Evolutionary conservation across 2,329 filamentous ascomycete species (phyloP).

Genomic region (Fusarium oligoseptatum): DNA sequence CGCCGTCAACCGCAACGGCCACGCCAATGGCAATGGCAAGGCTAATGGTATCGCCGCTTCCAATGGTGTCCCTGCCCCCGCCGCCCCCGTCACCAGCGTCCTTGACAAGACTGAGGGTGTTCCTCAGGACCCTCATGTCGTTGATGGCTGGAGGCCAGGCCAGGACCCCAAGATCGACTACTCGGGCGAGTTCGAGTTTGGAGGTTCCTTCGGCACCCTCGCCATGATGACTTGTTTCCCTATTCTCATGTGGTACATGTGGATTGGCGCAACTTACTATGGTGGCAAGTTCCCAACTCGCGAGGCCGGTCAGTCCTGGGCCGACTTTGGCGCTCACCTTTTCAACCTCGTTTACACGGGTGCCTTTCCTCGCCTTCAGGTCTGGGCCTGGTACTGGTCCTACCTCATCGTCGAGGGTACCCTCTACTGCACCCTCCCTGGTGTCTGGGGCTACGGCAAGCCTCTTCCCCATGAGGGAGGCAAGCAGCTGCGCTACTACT

Average conservation of each 20-base stretch:
- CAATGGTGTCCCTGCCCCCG: constrained; percentile 21
- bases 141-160: constrained; percentile 71
- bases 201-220: constrained; percentile 83
- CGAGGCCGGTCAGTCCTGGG: constrained; percentile 72
- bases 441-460: constrained; percentile 89
- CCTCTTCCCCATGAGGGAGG: constrained; percentile 84
- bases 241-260: constrained; percentile 99
- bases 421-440: constrained; percentile 88
- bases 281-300: constrained; percentile 83
- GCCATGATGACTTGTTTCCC: constrained; percentile 95
- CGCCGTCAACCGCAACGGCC: constrained; percentile 46
- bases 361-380: constrained; percentile 82
- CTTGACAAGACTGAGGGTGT: constrained; percentile 39
- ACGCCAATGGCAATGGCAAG: constrained; percentile 50
- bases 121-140: constrained; percentile 38
- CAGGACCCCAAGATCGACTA: constrained; percentile 74
- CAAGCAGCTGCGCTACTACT: constrained; percentile 93
- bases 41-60: constrained; percentile 45
- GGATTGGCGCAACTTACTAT: constrained; percentile 95
- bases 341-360: constrained; percentile 81
- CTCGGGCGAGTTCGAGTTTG: constrained; percentile 83
- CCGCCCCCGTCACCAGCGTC: constrained; percentile 24
- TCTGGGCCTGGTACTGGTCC: constrained; percentile 94
- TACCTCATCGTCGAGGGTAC: constrained; percentile 89
- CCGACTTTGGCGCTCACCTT: constrained; percentile 80